These are phyloP conservation scores for Erodium maritimum DNA, from an alignment of 345 rosid genomes.

Conservation along the genomic window DNA sequence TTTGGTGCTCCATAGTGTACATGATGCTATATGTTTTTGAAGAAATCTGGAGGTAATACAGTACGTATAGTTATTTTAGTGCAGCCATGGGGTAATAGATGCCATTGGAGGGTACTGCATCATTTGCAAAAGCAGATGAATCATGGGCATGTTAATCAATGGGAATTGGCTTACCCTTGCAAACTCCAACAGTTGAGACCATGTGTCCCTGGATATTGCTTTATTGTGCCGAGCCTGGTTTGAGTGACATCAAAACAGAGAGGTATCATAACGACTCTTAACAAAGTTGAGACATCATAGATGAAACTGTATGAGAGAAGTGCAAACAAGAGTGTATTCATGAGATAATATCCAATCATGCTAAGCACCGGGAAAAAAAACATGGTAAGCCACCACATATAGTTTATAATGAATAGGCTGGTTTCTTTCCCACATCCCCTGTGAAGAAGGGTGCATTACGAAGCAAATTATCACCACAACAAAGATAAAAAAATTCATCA, in stretches of 20 bases:
- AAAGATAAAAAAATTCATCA: too few species aligned
- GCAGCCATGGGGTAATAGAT: background rate
- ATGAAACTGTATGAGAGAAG: background rate
- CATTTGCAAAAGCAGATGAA: background rate
- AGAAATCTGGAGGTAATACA: background rate
- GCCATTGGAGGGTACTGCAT: background rate
- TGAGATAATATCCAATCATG: background rate
- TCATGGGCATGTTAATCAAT: background rate
- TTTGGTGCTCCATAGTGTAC: too few species aligned
- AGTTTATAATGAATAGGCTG: too few species aligned
- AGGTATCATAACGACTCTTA: background rate
- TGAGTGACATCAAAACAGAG: conserved; percentile 11
- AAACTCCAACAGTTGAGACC: conserved; percentile 92
- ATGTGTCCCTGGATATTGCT: conserved; percentile 92
- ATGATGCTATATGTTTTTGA: too few species aligned
- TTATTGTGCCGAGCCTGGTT: conserved; percentile 87
- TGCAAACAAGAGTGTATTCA: background rate
- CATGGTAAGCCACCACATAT: background rate
- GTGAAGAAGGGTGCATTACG: too few species aligned
- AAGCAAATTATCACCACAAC: too few species aligned
- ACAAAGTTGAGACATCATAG: background rate
- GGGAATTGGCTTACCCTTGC: conserved; percentile 49
- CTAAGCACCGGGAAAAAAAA: too few species aligned
- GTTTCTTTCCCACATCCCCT: too few species aligned
- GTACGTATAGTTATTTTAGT: background rate